Evolutionary conservation across 2,329 filamentous ascomycete species (phyloP), one percentile per base, ranked within the genome.

Genomic region (Fragosphaeria purpurea): DNA sequence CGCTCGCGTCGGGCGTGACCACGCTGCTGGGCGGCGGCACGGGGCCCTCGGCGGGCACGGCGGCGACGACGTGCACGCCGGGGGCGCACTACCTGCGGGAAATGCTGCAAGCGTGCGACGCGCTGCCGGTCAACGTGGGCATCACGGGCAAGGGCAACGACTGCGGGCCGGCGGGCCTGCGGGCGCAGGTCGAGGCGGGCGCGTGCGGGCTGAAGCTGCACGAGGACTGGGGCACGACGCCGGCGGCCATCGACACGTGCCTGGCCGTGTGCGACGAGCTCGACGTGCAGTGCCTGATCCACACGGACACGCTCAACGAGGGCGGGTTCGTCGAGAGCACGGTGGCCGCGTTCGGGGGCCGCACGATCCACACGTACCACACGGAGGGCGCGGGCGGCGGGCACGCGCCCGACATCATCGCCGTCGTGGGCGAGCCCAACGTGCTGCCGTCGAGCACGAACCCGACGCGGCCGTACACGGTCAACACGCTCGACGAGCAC

Each of bases 91-190:
- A 91, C 63, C 86, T 94, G 66, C 80, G 82, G 51, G 80, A 88
- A 64, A 96, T 97, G 87, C 80, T 97, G 13, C 88, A 95, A 65
- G 89, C 89, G 7, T 83, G 80, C 61, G 91, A 97, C 63, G 65
- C 68, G 4, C 70, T 96, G 11, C 91, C 91, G 0, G 67, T 97
- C 56, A 97, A 97, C 65, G 72, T 91, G 50, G 91, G 89, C 39
- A 86, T 97, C 61, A 96, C 90, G 0, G 88, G 86, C 41, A 97
- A 97, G 70, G 91, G 91, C 53, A 96, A 95, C 62, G 91, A 97
- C 65, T 82, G 83, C 57, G 79, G 79, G 9, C 76, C 80, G 0
- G 64, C 67, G 2, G 86, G 85, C 8, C 75, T 97, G 2, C 79
- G 82, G 46, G 87, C 96, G 58, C 88, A 95, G 67, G 76, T 87